Base-by-base conservation (phyloP, 2,329 filamentous ascomycete genomes). In the Aureobasidium sp. region DNA sequence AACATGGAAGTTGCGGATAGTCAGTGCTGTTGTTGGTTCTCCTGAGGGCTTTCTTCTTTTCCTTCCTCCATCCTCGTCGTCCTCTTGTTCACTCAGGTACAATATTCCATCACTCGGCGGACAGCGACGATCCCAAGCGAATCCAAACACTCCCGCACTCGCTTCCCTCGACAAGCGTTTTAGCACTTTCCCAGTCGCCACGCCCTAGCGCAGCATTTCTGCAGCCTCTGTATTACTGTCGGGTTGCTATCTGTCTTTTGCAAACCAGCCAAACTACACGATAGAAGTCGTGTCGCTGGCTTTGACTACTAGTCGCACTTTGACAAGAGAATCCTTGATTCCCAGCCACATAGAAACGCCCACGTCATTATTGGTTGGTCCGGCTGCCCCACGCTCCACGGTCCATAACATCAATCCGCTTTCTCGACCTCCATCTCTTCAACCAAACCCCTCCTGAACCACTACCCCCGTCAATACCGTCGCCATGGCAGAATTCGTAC, bases 401-500 rank as follows among this genome's bases (percentile, higher is more conserved):
- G 10, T 39, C 34, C 25, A 44, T 30, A 25, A 48, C 32, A 48
- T 49, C 47, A 13, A 59, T 50, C 58, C 45, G 25, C 37, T 32
- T 52, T 45, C 39, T 29, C 42, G 30, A 54, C 37, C 44, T 41
- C 55, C 27, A 29, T 30, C 44, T 34, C 45, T 34, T 36, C 50
- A 54, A 59, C 32, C 57, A 30, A 49, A 49, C 25, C 57, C 34
- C 45, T 16, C 30, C 32, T n/a, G 48, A 61, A 7, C 49, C 41
- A 34, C 11, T 59, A 48, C 57, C 41, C 63, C 66, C 65, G 34
- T 29, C 60, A 48, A 59, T 39, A 63, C 66, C 65, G 64, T 63
- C 84, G 87, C 74, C 76, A 97, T 99, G 94, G 94, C 94, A 76
- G 94, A 99, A 83, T 99, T 99, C 78, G 91, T 99, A 74, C 90